Evolutionary conservation across 176 grass and related monocot species (phyloP).

Genomic region (Musa beccarii): DNA sequence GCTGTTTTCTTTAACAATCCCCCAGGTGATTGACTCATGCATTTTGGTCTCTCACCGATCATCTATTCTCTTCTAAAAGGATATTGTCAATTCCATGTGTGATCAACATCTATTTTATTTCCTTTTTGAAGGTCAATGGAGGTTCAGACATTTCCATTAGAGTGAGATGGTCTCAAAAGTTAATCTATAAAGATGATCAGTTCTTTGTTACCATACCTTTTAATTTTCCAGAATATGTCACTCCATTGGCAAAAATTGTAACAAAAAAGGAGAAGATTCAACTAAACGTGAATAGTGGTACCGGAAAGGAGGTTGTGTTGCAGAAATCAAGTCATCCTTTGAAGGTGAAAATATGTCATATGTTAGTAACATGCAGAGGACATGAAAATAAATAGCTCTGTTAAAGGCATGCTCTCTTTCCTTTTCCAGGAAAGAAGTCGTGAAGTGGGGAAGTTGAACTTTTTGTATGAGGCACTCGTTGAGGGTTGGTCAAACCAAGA

Average conservation of each 20-base stretch:
- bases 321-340: conserved; percentile 70
- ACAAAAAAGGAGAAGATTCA: conserved; percentile 90
- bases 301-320: conserved; percentile 72
- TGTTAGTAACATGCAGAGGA: conserved; percentile 1
- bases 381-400: not conserved
- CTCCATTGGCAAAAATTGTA: conserved; percentile 70
- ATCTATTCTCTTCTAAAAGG: conserved; percentile 11
- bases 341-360: conserved; percentile 45
- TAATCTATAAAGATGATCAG: conserved; percentile 50
- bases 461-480: conserved; percentile 67
- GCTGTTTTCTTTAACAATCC: conserved; percentile 62
- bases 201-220: conserved; percentile 78
- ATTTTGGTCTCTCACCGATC: conserved; percentile 14
- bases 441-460: conserved; percentile 62
- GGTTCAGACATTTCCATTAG: conserved; percentile 67
- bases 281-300: conserved; percentile 61
- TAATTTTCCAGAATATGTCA: conserved; percentile 75
- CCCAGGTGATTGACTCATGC: conserved; percentile 44
- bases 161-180: conserved; percentile 86
- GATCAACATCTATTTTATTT: conserved; percentile 1
- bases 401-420: conserved; percentile 3
- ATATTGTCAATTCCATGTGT: not conserved
- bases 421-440: conserved; percentile 71
- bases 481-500: conserved; percentile 79
- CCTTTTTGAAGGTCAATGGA: conserved; percentile 53